A percentile compares a stretch with the other conserved stretches of the same genome.
Evolutionary conservation across 768 basidiomycete genomes (phyloP).

Genomic region (Podaxis sp.): DNA sequence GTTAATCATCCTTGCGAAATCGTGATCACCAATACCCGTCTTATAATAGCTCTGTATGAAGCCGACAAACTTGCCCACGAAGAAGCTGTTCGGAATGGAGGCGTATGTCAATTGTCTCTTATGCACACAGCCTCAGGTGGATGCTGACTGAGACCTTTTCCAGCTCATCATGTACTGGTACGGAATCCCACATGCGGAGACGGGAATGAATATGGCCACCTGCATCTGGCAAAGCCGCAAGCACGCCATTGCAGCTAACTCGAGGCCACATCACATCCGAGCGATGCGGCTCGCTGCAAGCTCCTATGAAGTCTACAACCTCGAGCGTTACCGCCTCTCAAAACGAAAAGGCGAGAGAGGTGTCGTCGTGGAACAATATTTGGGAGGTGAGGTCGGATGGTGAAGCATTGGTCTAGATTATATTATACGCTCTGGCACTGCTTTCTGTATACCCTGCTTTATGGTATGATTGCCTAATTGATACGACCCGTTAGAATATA

Average conservation of each 20-base stretch:
- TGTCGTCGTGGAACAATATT: slow-evolving; percentile 61
- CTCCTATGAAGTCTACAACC: slow-evolving; percentile 76
- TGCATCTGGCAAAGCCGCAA: slow-evolving; percentile 93
- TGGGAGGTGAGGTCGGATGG: slow-evolving; percentile 70
- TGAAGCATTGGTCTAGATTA: slow-evolving; percentile 29
- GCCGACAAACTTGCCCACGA: slow-evolving; percentile 89
- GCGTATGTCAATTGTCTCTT: slow-evolving; percentile 46
- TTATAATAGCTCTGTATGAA: slow-evolving; percentile 76
- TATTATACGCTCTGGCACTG: slow-evolving; percentile 10
- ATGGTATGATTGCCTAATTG: not conserved
- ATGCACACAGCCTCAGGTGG: not conserved
- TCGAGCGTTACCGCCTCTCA: slow-evolving; percentile 73
- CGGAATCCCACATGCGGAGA: slow-evolving; percentile 72
- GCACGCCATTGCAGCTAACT: slow-evolving; percentile 80
- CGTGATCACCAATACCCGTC: slow-evolving; percentile 11
- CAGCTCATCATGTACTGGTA: slow-evolving; percentile 94
- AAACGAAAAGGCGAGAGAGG: slow-evolving; percentile 62
- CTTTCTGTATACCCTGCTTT: slow-evolving; percentile 13
- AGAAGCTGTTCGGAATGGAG: slow-evolving; percentile 87
- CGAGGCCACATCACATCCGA: slow-evolving; percentile 74
- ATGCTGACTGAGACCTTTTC: slow-evolving; percentile 15
- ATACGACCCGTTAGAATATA: not conserved
- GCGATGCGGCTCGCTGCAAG: slow-evolving; percentile 80
- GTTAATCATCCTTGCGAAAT: not conserved
- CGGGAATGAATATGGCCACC: slow-evolving; percentile 88